Percentiles rank a stretch among this genome's conserved stretches.
These are phyloP conservation scores for Abortiporus biennis DNA, from an alignment of 1,284 basidiomycete genomes.

Conservation along the genomic window DNA sequence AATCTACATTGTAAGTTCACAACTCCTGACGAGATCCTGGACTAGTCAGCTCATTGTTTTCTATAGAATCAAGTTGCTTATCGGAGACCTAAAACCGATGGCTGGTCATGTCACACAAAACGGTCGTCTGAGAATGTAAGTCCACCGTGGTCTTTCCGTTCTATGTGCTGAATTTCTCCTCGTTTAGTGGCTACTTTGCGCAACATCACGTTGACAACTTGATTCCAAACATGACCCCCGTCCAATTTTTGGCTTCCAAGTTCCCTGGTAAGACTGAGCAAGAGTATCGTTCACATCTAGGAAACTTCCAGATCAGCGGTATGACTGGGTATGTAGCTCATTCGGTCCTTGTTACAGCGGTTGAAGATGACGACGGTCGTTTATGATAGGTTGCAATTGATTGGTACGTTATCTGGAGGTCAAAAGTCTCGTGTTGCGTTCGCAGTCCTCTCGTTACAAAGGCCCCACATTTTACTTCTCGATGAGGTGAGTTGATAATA, in stretches of 20 bases:
- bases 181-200: slow-evolving; percentile 80
- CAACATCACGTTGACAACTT: slow-evolving; percentile 98
- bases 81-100: slow-evolving; percentile 81
- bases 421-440: slow-evolving; percentile 98
- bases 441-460: slow-evolving; percentile 83
- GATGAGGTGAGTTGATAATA: slow-evolving; percentile 66
- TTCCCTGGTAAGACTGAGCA: slow-evolving; percentile 96
- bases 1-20: slow-evolving; percentile 62
- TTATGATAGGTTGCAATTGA: slow-evolving; percentile 57
- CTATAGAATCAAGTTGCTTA: slow-evolving; percentile 85
- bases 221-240: slow-evolving; percentile 79
- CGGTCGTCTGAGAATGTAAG: slow-evolving; percentile 82
- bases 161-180: neutral
- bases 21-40: neutral
- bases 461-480: slow-evolving; percentile 83
- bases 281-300: slow-evolving; percentile 92
- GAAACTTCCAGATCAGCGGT: slow-evolving; percentile 98
- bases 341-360: neutral
- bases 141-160: slow-evolving; percentile 7
- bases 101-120: slow-evolving; percentile 87
- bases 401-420: slow-evolving; percentile 88
- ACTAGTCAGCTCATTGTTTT: neutral
- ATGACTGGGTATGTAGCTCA: slow-evolving; percentile 71
- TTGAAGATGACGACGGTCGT: slow-evolving; percentile 2
- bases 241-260: slow-evolving; percentile 86